Base-by-base conservation (phyloP, 2,329 filamentous ascomycete species). In the Penicillium sp. region DNA sequence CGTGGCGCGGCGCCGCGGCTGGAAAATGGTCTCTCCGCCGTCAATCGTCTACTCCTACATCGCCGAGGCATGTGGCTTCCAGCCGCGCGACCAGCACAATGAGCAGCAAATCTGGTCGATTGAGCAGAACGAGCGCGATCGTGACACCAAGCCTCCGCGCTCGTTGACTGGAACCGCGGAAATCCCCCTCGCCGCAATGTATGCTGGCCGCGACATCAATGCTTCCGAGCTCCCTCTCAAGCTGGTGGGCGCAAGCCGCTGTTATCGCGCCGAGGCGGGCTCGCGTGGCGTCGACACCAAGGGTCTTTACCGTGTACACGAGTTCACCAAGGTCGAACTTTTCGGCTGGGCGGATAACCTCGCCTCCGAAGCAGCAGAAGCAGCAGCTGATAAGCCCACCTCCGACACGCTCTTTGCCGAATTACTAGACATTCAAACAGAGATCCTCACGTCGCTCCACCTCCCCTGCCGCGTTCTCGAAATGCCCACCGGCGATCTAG, bases 321-420 rank as follows among this genome's bases (percentile, higher is more conserved):
- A 99, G 78, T 99, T 99, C 78, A 97, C 93, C 30, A 99, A 99
- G 76, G 94, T 99, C 0, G 95, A 99, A 78, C 88, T 99, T 83
- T 98, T 99, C 74, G 93, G 90, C 0, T 99, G 95, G 95, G 90
- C 92, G 4, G 70, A 83, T 33, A 74, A 69, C 38, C 87, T 91
- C 1, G 82, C 86, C 11, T 51, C 57, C 30, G 62, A 58, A 19
- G 65, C 71, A 10, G 53, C 86, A 22, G 62, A 58, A 19, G 65
- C 71, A 22, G 62, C 58, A 19, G 66, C 70, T 10, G 54, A 51
- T 6, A 65, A 42, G 51, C 65, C 54, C 46, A 75, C 67, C 6
- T 78, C 73, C 13, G 66, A 78, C 68, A 51, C 78, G 76, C 43
- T 94, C 13, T 97, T 97, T 75, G 82, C 91, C 54, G 93, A 97